Evolutionary conservation across 306 rosid species (phyloP), one percentile per base, ranked within the genome.

Genomic region (Senna siamea): DNA sequence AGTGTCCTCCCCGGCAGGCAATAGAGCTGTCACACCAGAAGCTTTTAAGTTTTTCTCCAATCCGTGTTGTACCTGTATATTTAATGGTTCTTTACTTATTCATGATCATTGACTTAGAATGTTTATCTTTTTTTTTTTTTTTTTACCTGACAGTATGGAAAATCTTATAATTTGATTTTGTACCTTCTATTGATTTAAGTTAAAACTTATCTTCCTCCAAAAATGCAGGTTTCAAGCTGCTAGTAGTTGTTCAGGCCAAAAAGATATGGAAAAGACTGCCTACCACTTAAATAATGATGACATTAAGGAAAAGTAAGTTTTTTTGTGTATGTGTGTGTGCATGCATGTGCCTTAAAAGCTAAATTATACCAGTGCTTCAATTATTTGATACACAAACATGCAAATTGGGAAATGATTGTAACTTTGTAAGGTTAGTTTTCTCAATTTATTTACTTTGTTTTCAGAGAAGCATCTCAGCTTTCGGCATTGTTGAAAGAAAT

Each of bases 401-500:
- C 19, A 64, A 18, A 8, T 13, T 6, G 6, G 28, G 64, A 51
- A 37, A 74, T 52, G 28, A n/a, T 37, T 56, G 70, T 37, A 38
- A 5, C 34, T 20, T 38, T 58, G 20, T 64, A 32, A 51, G 43
- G 56, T 65, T 34, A 20, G 23, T 54, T 70, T 7, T 7, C 40
- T 69, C 65, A 44, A 35, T 28, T 32, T 61, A 2, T 19, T 65
- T 44, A 35, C 37, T 34, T 32, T 62, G 37, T 74, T 69, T 63
- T 7, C 80, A 88, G 96, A 68, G 90, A 88, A 74, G 84, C 82
- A 19, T 80, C 95, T 34, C 93, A 87, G 57, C 78, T 94, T 61
- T 72, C 70, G 70, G 82, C 83, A 6, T 13, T 92, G 76, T 75
- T 94, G 84, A 94, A 88, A 76, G 95, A 92, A 48, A 94, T 92